Conservation (phyloP, 2,329 filamentous ascomycete genomes). For the Penicillium decumbens region DNA sequence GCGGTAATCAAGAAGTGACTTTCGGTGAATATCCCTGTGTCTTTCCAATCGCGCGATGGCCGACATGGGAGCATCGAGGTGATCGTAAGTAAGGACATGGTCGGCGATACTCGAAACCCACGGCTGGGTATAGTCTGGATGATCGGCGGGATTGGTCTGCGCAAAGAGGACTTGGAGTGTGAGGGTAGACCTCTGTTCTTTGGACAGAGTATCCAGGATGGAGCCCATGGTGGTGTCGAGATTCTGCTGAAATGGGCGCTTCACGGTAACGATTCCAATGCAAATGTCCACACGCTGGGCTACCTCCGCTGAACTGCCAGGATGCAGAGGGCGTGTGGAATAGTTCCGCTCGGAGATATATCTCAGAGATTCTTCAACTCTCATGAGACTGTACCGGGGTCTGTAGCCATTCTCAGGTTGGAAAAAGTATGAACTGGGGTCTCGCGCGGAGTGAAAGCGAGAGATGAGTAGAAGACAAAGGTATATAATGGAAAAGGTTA, state of each 20-base stretch:
- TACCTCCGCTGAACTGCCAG: neutral
- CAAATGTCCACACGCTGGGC: neutral
- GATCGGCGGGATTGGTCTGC: constrained; percentile 38
- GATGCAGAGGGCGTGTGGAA: neutral
- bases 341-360: neutral
- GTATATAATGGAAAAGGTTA: neutral
- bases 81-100: constrained; percentile 40
- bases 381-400: neutral
- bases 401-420: neutral
- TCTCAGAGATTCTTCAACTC: neutral
- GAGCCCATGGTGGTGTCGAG: neutral
- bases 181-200: neutral
- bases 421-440: neutral
- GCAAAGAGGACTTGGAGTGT: constrained; percentile 38
- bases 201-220: neutral
- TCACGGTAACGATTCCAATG: neutral
- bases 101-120: constrained; percentile 43
- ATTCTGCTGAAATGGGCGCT: neutral
- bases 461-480: neutral
- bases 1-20: constrained; percentile 45
- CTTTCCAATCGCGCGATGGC: constrained; percentile 13
- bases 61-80: neutral
- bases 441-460: neutral
- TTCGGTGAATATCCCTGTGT: constrained; percentile 29
- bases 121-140: constrained; percentile 41